Conservation (phyloP, 768 basidiomycete genomes). For the Agaricus subrufescens region DNA sequence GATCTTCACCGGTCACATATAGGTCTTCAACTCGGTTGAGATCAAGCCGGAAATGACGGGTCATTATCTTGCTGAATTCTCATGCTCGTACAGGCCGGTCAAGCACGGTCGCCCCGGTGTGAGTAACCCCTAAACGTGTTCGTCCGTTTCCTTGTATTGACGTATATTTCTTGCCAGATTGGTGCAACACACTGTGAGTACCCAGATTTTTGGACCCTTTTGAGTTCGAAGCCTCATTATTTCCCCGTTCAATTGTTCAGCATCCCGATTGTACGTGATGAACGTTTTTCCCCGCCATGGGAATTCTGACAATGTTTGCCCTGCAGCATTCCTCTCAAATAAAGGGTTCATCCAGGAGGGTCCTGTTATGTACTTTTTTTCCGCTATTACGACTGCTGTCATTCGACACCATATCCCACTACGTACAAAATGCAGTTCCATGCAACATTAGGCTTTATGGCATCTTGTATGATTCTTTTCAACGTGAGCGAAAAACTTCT, state of each 20-base stretch:
- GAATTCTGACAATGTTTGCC: constrained; percentile 13
- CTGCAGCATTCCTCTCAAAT: constrained; percentile 91
- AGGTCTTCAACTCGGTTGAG: constrained; percentile 95
- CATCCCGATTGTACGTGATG: constrained; percentile 69
- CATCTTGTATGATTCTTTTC: not conserved
- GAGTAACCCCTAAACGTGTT: constrained; percentile 28
- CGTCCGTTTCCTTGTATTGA: not conserved
- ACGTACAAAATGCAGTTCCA: constrained; percentile 9
- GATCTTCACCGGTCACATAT: not conserved
- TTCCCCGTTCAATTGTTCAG: constrained; percentile 26
- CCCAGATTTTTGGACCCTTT: not conserved
- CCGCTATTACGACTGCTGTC: constrained; percentile 1
- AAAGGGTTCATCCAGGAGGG: constrained; percentile 26
- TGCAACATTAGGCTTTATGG: constrained; percentile 9
- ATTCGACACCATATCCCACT: constrained; percentile 1
- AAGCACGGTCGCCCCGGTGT: constrained; percentile 99
- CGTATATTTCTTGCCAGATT: constrained; percentile 44
- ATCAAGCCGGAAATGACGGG: constrained; percentile 99
- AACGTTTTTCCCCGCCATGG: not conserved
- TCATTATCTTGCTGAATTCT: constrained; percentile 98
- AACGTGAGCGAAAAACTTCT: not conserved
- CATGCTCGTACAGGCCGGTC: constrained; percentile 96
- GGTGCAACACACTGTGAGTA: constrained; percentile 86
- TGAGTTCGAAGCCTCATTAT: constrained; percentile 10
- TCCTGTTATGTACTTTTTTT: constrained; percentile 5